These are phyloP conservation scores for Cardamine occulta DNA, from an alignment of 345 rosid species.

Conservation along the genomic window DNA sequence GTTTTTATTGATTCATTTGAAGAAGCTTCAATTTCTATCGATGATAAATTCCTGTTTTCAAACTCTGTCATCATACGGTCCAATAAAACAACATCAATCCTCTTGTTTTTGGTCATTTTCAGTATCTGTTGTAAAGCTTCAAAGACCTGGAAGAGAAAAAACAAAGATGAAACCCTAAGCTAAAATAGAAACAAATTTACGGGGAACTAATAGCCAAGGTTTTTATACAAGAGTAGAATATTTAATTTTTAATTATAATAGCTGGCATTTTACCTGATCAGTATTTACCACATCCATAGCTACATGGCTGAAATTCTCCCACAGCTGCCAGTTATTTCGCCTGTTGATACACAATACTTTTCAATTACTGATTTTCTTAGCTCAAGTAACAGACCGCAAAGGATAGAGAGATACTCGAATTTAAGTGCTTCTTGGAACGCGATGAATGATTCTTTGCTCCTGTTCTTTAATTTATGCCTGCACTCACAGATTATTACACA, in stretches of 20 bases:
- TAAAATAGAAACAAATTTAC: neutral
- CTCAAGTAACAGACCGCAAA: conserved; percentile 20
- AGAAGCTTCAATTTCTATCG: conserved; percentile 14
- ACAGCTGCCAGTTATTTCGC: conserved; percentile 91
- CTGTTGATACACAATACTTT: conserved; percentile 50
- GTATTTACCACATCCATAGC: conserved; percentile 82
- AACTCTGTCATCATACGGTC: conserved; percentile 65
- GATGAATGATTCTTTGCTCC: conserved; percentile 80
- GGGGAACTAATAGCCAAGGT: too few relatives aligned
- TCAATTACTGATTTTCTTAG: neutral
- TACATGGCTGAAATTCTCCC: conserved; percentile 88
- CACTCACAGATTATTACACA: conserved; percentile 17
- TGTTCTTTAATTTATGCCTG: conserved; percentile 92
- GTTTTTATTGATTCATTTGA: conserved; percentile 34
- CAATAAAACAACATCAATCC: conserved; percentile 60
- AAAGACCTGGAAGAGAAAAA: conserved; percentile 57
- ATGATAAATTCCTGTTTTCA: conserved; percentile 51
- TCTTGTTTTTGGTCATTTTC: conserved; percentile 58
- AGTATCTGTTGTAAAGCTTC: conserved; percentile 82
- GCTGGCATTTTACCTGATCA: conserved; percentile 59
- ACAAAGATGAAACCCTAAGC: conserved; percentile 6
- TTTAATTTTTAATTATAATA: neutral
- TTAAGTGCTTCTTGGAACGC: conserved; percentile 96
- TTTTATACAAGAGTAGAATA: neutral
- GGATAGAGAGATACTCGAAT: conserved; percentile 61